phyloP scores from a whole-genome alignment of 768 basidiomycete genomes.

The Strobilomyces dryophilus region DNA sequence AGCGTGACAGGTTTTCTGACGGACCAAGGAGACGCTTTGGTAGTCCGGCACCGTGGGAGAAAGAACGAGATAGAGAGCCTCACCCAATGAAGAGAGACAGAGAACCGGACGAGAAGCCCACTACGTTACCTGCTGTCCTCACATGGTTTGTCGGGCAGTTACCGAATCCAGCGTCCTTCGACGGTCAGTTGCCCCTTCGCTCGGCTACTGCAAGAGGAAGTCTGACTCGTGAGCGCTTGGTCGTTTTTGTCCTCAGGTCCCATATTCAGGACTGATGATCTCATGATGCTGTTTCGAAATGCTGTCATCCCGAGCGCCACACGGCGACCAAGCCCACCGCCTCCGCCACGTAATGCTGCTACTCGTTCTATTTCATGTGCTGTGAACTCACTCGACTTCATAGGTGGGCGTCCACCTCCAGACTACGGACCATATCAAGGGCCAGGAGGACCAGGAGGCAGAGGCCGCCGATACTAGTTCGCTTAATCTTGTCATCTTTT shows the following conservation, averaged over 20 bases:
- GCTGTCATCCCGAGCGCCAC: conserved; percentile 70
- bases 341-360: conserved; percentile 38
- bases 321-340: conserved; percentile 51
- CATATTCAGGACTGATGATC: conserved; percentile 84
- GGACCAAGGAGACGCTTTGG: conserved; percentile 37
- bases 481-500: neutral
- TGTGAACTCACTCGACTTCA: conserved; percentile 5
- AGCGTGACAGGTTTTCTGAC: conserved; percentile 41
- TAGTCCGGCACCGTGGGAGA: conserved; percentile 40
- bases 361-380: neutral
- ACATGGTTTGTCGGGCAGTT: conserved; percentile 84
- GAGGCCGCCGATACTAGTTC: conserved; percentile 40
- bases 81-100: conserved; percentile 38
- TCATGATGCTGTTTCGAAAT: conserved; percentile 80
- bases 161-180: conserved; percentile 69
- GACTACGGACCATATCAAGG: conserved; percentile 87
- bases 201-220: conserved; percentile 13
- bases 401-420: conserved; percentile 72
- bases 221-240: conserved; percentile 7
- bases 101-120: conserved; percentile 45
- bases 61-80: conserved; percentile 41
- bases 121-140: conserved; percentile 53
- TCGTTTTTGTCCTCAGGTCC: conserved; percentile 53
- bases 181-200: conserved; percentile 53
- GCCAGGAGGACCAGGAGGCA: conserved; percentile 60